A percentile compares a stretch with the other conserved stretches of the same genome.
Conservation (phyloP, 2,329 filamentous ascomycete species). For the Allantophomopsis cytisporea region DNA sequence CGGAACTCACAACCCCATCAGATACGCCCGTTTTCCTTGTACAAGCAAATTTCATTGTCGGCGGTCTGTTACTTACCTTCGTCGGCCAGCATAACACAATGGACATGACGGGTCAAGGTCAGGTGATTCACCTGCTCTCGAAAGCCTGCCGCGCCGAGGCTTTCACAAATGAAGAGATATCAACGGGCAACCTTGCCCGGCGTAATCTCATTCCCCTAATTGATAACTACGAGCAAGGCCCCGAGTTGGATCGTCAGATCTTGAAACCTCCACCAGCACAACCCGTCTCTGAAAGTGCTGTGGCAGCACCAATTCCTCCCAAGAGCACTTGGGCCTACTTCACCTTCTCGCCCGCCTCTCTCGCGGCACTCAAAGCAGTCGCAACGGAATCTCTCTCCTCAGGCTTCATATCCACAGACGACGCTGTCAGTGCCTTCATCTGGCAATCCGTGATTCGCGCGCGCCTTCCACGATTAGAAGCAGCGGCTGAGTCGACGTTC, state of each 20-base stretch:
- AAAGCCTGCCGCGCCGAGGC: conserved; percentile 31
- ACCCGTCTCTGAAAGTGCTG: background rate
- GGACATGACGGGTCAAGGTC: conserved; percentile 35
- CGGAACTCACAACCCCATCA: conserved; percentile 7
- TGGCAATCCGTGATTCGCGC: conserved; percentile 28
- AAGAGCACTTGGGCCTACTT: conserved; percentile 30
- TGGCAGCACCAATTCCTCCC: conserved; percentile 1
- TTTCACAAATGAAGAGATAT: conserved; percentile 30
- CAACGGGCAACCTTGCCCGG: conserved; percentile 25
- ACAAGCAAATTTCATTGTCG: conserved; percentile 31
- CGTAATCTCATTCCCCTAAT: conserved; percentile 25
- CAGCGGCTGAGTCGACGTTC: conserved; percentile 17
- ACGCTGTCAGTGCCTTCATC: conserved; percentile 34
- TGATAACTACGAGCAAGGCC: conserved; percentile 20
- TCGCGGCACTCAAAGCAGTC: conserved; percentile 24
- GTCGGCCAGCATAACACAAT: conserved; percentile 31
- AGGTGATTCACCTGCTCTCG: conserved; percentile 31
- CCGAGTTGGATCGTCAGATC: conserved; percentile 22
- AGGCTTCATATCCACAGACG: conserved; percentile 35
- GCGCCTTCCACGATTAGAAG: background rate
- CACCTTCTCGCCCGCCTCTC: conserved; percentile 22
- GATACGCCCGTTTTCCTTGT: conserved; percentile 27
- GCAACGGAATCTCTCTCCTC: conserved; percentile 14
- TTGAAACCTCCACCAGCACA: conserved; percentile 7
- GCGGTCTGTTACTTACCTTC: conserved; percentile 34